Percentiles rank a stretch among this genome's conserved stretches.
These are phyloP conservation scores for Fraxinus velutina DNA, from an alignment of 305 asterid genomes.

Conservation along the genomic window DNA sequence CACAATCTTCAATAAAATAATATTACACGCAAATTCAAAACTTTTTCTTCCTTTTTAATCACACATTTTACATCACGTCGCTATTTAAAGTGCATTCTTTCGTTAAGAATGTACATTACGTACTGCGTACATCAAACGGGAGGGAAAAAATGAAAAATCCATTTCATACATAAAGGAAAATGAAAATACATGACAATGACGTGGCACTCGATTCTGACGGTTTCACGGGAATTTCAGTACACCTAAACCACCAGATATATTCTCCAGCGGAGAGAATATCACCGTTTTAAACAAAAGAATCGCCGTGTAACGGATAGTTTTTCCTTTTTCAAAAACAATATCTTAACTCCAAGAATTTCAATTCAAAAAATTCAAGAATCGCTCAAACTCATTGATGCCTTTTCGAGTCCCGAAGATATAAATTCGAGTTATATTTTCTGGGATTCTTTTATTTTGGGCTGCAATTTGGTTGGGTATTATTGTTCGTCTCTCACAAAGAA, in stretches of 20 bases:
- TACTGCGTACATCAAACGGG: too few relatives aligned
- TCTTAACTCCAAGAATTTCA: constrained; percentile 2
- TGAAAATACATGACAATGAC: background rate
- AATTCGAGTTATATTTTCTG: constrained; percentile 1
- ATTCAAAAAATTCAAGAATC: constrained; percentile 27
- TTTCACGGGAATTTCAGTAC: constrained; percentile 12
- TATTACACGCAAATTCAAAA: too few relatives aligned
- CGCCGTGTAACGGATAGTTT: constrained; percentile 66
- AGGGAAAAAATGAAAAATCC: too few relatives aligned
- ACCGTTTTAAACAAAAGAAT: constrained; percentile 49
- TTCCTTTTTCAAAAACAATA: constrained; percentile 13
- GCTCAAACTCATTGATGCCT: background rate
- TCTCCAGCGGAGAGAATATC: constrained; percentile 2
- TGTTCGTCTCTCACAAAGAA: background rate
- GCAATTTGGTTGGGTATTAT: background rate
- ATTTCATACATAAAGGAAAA: background rate
- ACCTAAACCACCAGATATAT: constrained; percentile 24
- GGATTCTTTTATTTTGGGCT: constrained; percentile 1
- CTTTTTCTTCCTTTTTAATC: too few relatives aligned
- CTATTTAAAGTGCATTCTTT: too few relatives aligned
- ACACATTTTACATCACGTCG: too few relatives aligned
- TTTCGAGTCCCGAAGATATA: constrained; percentile 7
- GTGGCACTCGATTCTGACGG: background rate
- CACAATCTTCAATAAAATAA: too few relatives aligned
- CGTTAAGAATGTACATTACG: too few relatives aligned